These are phyloP conservation scores for Stipa capillata DNA, from an alignment of 176 grass and related monocot species.

Conservation along the genomic window DNA sequence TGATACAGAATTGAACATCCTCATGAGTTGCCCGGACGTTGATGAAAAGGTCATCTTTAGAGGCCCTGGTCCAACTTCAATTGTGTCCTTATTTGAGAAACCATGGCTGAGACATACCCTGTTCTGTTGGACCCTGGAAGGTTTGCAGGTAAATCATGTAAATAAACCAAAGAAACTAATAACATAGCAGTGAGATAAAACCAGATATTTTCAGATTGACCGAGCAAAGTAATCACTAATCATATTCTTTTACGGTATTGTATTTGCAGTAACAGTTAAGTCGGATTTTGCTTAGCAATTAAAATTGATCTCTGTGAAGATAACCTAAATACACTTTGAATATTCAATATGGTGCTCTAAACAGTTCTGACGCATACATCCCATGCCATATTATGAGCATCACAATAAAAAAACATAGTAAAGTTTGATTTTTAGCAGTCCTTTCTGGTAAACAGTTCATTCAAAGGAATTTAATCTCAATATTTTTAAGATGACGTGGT, in stretches of 20 bases:
- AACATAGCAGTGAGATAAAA: neutral
- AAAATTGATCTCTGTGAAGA: neutral
- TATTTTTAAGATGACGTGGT: neutral
- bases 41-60: constrained; percentile 81
- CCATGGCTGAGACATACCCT: constrained; percentile 5
- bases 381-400: neutral
- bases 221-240: neutral
- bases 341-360: neutral
- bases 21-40: constrained; percentile 57
- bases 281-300: neutral
- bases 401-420: neutral
- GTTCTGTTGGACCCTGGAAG: constrained; percentile 23
- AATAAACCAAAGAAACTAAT: neutral
- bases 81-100: constrained; percentile 45
- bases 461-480: neutral
- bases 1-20: constrained; percentile 55
- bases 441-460: neutral
- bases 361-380: neutral
- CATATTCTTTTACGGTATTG: neutral
- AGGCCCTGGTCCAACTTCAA: constrained; percentile 78
- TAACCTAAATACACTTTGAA: neutral
- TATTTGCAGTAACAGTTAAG: neutral
- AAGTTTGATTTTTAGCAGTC: neutral
- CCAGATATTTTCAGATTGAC: neutral
- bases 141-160: neutral